These are phyloP conservation scores for Moniliophthora roreri DNA, from an alignment of 1,284 basidiomycete genomes.

Conservation along the genomic window DNA sequence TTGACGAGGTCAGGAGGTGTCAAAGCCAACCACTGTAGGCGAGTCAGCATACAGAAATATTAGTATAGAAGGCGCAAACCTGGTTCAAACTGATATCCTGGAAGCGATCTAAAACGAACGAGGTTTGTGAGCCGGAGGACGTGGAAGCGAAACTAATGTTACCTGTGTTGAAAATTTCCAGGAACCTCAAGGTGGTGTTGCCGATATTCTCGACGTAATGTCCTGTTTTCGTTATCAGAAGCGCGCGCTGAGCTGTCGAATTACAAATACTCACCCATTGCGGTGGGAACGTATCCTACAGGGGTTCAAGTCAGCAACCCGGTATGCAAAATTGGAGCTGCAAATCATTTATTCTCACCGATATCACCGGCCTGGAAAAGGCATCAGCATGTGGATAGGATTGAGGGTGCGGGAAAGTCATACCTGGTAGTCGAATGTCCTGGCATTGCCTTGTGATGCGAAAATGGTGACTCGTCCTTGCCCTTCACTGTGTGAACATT, in stretches of 20 bases:
- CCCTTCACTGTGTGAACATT: conserved; percentile 43
- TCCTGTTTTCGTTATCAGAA: conserved; percentile 28
- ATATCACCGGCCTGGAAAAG: conserved; percentile 56
- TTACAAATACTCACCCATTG: conserved; percentile 39
- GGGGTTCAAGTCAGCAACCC: conserved; percentile 11
- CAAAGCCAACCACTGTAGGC: conserved; percentile 59
- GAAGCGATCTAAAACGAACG: conserved; percentile 43
- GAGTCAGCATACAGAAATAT: too few relatives aligned
- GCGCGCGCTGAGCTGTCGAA: neutral
- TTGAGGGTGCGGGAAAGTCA: conserved; percentile 4
- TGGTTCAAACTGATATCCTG: conserved; percentile 66
- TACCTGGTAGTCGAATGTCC: conserved; percentile 69
- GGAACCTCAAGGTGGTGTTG: conserved; percentile 58
- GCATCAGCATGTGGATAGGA: conserved; percentile 7
- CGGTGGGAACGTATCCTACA: conserved; percentile 55
- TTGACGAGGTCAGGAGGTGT: conserved; percentile 63
- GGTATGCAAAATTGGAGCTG: neutral
- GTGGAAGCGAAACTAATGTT: conserved; percentile 15
- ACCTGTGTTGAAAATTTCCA: conserved; percentile 67
- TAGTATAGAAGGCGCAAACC: conserved; percentile 27
- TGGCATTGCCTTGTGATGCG: conserved; percentile 57
- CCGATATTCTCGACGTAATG: conserved; percentile 76
- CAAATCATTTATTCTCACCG: conserved; percentile 31
- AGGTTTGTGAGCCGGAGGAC: conserved; percentile 2
- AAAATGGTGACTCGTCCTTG: conserved; percentile 63